Evolutionary conservation across 805 yeast species (phyloP).

Genomic region (Yamadazyma endophytica): DNA sequence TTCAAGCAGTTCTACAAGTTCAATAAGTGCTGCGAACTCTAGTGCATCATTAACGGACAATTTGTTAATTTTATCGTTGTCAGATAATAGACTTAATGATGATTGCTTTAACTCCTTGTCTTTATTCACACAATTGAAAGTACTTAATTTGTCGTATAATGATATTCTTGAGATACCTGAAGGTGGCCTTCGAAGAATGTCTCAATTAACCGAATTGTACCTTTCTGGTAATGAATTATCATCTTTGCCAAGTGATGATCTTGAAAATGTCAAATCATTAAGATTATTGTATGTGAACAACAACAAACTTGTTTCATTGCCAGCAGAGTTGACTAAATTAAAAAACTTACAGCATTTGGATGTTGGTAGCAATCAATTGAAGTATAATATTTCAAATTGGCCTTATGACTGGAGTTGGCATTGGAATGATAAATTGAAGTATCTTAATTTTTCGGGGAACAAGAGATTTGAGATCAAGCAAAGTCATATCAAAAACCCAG

Average conservation of each 20-base stretch:
- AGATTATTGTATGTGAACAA: constrained; percentile 69
- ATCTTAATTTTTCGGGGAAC: constrained; percentile 89
- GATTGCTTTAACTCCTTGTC: constrained; percentile 68
- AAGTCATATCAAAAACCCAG: constrained; percentile 51
- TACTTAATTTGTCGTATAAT: constrained; percentile 78
- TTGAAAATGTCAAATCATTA: constrained; percentile 57
- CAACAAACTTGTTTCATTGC: constrained; percentile 79
- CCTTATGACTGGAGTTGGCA: constrained; percentile 99
- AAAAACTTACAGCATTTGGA: constrained; percentile 66
- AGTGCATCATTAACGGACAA: constrained; percentile 41
- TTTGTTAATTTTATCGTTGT: constrained; percentile 56
- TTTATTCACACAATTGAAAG: constrained; percentile 50
- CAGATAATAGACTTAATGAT: constrained; percentile 82
- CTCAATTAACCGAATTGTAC: constrained; percentile 58
- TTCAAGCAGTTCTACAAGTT: neutral
- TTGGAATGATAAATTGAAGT: constrained; percentile 68
- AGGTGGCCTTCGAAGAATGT: constrained; percentile 60
- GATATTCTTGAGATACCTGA: constrained; percentile 76
- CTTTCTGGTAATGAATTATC: constrained; percentile 80
- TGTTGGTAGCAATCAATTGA: constrained; percentile 85
- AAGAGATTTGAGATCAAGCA: constrained; percentile 85
- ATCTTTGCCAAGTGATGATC: constrained; percentile 81
- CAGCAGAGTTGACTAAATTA: constrained; percentile 79
- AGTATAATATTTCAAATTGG: constrained; percentile 89
- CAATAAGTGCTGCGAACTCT: neutral